Evolutionary conservation across 2,329 filamentous ascomycete species (phyloP).

Genomic region (Davidsoniella virescens): DNA sequence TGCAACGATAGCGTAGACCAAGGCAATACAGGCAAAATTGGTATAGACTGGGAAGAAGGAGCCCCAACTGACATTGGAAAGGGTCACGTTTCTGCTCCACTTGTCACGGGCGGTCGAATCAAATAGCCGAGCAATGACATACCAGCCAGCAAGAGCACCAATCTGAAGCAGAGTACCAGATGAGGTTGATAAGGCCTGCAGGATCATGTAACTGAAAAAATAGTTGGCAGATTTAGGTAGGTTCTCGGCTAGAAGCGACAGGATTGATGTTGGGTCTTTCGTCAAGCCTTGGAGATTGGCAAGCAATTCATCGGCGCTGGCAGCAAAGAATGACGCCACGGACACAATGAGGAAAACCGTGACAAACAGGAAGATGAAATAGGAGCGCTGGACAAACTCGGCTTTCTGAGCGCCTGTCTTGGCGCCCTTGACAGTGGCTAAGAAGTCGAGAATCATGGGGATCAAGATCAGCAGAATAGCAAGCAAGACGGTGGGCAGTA

Average conservation of each 20-base stretch:
- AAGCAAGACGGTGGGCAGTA: constrained; percentile 64
- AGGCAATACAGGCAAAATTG: constrained; percentile 81
- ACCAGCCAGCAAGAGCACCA: constrained; percentile 64
- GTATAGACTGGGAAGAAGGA: constrained; percentile 93
- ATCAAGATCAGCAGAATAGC: constrained; percentile 65
- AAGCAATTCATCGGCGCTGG: constrained; percentile 47
- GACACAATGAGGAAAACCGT: constrained; percentile 91
- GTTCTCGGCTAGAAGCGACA: constrained; percentile 57
- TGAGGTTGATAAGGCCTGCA: constrained; percentile 81
- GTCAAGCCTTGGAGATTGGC: constrained; percentile 27
- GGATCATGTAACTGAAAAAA: constrained; percentile 96
- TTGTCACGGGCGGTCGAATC: constrained; percentile 73
- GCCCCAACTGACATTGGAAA: constrained; percentile 74
- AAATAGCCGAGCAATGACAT: constrained; percentile 60
- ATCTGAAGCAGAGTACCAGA: constrained; percentile 79
- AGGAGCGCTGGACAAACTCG: constrained; percentile 78
- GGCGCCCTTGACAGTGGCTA: constrained; percentile 59
- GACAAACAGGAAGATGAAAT: constrained; percentile 87
- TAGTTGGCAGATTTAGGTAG: constrained; percentile 83
- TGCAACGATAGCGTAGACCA: constrained; percentile 78
- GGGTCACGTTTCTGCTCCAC: constrained; percentile 65
- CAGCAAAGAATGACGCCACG: constrained; percentile 55
- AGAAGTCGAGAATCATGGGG: constrained; percentile 58
- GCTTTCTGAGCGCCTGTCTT: constrained; percentile 68
- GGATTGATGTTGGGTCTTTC: constrained; percentile 45